Conservation (phyloP, 2,329 filamentous ascomycete species). For the Xylariales sp. region DNA sequence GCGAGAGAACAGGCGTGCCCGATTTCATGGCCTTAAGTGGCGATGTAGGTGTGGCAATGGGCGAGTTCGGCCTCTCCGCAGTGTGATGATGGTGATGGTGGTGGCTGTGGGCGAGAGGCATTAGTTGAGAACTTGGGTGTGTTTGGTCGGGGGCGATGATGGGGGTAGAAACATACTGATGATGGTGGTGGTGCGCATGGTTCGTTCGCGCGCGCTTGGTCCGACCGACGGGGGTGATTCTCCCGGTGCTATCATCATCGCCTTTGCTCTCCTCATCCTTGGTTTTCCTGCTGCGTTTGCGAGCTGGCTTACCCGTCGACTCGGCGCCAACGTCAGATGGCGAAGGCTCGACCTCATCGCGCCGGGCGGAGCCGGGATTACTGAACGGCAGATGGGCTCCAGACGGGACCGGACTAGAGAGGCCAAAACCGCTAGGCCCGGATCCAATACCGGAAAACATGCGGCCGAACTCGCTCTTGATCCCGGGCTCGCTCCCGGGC, state of each 20-base stretch:
- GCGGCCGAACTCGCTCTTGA: conserved; percentile 91
- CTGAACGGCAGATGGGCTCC: conserved; percentile 42
- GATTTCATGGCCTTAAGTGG: conserved; percentile 49
- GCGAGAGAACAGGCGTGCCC: conserved; percentile 38
- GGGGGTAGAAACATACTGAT: conserved; percentile 49
- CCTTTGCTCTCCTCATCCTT: conserved; percentile 70
- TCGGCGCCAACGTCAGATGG: conserved; percentile 41
- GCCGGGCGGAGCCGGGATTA: conserved; percentile 38
- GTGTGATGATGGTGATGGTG: conserved; percentile 57
- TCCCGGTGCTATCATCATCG: conserved; percentile 63
- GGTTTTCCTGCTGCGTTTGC: conserved; percentile 59
- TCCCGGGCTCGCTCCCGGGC: conserved; percentile 77
- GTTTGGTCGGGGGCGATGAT: conserved; percentile 19
- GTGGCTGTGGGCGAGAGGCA: conserved; percentile 22
- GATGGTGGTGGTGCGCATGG: conserved; percentile 58
- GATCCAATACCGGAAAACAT: conserved; percentile 90
- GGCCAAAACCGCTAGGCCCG: conserved; percentile 45
- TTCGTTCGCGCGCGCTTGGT: conserved; percentile 63
- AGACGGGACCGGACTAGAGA: conserved; percentile 46
- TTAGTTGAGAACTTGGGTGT: conserved; percentile 16
- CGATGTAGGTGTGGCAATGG: conserved; percentile 33
- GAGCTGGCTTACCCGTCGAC: conserved; percentile 37
- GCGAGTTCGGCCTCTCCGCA: conserved; percentile 39
- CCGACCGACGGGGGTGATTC: conserved; percentile 52
- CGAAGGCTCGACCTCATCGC: conserved; percentile 46